Conservation (phyloP, 2,329 filamentous ascomycete genomes). For the Myriosclerotinia scirpicola region DNA sequence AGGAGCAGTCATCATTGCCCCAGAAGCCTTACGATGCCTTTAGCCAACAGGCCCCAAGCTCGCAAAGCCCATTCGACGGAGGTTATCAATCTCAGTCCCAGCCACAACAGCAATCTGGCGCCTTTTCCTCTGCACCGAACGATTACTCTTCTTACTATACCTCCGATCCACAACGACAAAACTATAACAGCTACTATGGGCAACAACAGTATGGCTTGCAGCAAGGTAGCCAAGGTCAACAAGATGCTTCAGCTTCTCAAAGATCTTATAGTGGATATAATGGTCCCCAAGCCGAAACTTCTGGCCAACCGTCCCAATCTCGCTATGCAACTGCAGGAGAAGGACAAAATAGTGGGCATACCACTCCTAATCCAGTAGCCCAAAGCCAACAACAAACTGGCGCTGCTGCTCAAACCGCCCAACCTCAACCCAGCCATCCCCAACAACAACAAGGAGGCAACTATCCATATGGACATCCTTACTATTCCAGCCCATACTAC, state of each 20-base stretch:
- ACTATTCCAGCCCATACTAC: constrained; percentile 64
- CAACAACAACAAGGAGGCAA: constrained; percentile 51
- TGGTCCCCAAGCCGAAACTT: constrained; percentile 63
- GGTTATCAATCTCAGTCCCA: constrained; percentile 60
- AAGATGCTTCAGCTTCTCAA: constrained; percentile 70
- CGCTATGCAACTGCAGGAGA: constrained; percentile 64
- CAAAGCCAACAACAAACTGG: constrained; percentile 50
- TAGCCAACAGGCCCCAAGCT: constrained; percentile 65
- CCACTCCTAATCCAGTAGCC: constrained; percentile 79
- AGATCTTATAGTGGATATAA: constrained; percentile 77
- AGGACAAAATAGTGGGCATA: constrained; percentile 81
- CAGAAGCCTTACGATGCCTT: constrained; percentile 91
- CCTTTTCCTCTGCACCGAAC: constrained; percentile 70
- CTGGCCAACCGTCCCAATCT: constrained; percentile 62
- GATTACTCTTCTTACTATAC: constrained; percentile 89
- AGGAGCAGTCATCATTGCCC: constrained; percentile 58
- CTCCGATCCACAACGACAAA: constrained; percentile 71
- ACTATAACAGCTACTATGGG: constrained; percentile 69
- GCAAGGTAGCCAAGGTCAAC: constrained; percentile 61
- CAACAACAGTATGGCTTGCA: constrained; percentile 55
- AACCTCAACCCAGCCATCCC: constrained; percentile 48
- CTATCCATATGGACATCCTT: constrained; percentile 57
- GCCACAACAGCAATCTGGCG: constrained; percentile 59
- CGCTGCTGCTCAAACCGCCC: constrained; percentile 45
- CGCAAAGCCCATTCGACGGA: constrained; percentile 65